Conservation (phyloP, 257 asterid genomes). For the Ophiorrhiza pumila region DNA sequence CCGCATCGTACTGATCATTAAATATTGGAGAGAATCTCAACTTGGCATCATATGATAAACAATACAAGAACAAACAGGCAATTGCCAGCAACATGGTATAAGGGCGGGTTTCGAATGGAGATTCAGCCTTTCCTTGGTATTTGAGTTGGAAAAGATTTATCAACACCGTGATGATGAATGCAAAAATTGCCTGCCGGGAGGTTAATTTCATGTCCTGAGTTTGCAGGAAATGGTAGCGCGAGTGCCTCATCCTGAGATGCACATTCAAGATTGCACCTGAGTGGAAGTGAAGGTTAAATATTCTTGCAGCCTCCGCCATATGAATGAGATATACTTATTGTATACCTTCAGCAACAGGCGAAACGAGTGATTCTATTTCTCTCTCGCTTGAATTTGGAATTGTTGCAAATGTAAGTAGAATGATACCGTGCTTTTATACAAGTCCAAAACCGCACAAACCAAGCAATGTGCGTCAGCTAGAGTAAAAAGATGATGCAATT, state of each 20-base stretch:
- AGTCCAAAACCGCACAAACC: too few relatives aligned
- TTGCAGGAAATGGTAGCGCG: neutral
- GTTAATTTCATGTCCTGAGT: neutral
- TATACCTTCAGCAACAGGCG: too few relatives aligned
- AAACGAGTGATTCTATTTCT: too few relatives aligned
- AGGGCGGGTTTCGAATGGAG: constrained; percentile 19
- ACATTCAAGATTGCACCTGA: neutral
- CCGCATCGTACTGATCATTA: neutral
- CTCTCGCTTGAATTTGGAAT: too few relatives aligned
- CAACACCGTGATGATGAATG: neutral
- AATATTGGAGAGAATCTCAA: neutral
- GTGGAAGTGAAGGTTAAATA: neutral
- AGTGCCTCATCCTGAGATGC: neutral
- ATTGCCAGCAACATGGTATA: neutral
- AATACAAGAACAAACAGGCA: constrained; percentile 2
- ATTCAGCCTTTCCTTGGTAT: constrained; percentile 5
- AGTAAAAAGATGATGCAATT: too few relatives aligned
- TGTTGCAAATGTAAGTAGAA: too few relatives aligned
- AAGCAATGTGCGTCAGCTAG: too few relatives aligned
- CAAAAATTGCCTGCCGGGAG: neutral
- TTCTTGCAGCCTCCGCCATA: neutral
- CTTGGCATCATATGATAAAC: constrained; percentile 4
- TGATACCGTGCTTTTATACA: too few relatives aligned
- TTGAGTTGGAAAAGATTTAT: constrained; percentile 1
- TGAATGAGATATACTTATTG: too few relatives aligned